Base-by-base conservation (phyloP, 176 grass and related monocot genomes). In the Carex parvula region DNA sequence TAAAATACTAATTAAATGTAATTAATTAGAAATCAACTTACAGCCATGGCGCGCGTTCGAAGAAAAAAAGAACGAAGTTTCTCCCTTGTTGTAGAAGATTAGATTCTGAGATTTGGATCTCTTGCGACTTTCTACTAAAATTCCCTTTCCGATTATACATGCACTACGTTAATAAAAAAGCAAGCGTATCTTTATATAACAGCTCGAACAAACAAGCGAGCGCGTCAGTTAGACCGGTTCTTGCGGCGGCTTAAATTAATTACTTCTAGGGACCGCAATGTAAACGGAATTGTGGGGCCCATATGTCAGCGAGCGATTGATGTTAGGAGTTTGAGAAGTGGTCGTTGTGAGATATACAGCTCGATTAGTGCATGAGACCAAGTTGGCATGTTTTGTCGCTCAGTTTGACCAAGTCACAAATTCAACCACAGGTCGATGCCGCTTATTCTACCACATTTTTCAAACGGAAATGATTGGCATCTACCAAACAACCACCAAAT, bases 181-280 rank as follows among this genome's bases (percentile, higher is more conserved):
- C 22, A 29, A 55, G 32, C 50, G 24, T 55, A 24, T 50, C 13
- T 10, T 77, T 16, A 77, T 77, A 10, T 29, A 76, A 75, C 71
- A 75, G 71, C 71, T 22, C 44, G 30, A 52, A 33, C 68, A 42
- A 44, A 29, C 50, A 57, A 18, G 50, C 0, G 50, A 78, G 73
- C 73, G 73, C 73, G 73, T 78, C 52, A 24, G 73, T 78, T 78
- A 56, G 73, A 78, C 73, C 73, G 26, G 73, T 57, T 78, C 73
- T 57, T 7, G 24, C 52, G 73, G 70, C 11, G 3, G 44, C 11
- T 30, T 48, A 46, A 60, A 72, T 72, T 48, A 72, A 22, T 64
- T 64, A 64, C 6, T 60, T 64, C 6, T 16, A 1, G 15, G 26
- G 50, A 30, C 24, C 13, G 6, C 22, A 32, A 32, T 17, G 50